Base-by-base conservation (phyloP, 2,329 filamentous ascomycete genomes). In the Exophiala bonariae region DNA sequence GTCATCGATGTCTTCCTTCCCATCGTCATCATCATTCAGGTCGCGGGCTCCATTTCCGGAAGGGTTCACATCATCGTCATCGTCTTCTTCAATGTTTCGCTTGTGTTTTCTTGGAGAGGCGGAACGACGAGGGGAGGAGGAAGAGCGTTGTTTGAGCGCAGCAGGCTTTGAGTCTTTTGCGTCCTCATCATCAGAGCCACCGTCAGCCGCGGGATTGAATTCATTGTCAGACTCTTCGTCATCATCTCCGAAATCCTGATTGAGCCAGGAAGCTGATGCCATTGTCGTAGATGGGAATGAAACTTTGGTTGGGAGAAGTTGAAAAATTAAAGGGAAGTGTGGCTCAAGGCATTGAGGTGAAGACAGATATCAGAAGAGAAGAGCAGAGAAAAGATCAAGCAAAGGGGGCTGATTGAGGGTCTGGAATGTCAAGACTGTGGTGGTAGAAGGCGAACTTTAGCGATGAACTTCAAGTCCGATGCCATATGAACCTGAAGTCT, bases 181-280 rank as follows among this genome's bases (percentile, higher is more conserved):
- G 55, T 45, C 34, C 55, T 54, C 70, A 55, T 74, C 78, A 57
- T 92, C 88, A 3, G 87, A 93, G 26, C 81, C 63, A 49, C 89
- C 81, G 50, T 81, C 85, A 16, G 86, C 85, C 39, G 79, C 82
- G 41, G 90, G 91, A 66, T 96, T 95, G 78, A 96, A 96, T 66
- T 92, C 86, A 51, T 87, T 85, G 59, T 95, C 90, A 35, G 87
- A 85, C 46, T 88, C 86, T 39, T 79, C 78, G 35, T 59, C 57
- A 44, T 76, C 77, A 26, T 42, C 52, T 22, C 72, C 74, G 47
- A 78, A 77, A 54, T 78, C 71, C 38, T 77, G 69, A 57, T 77
- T 70, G 16, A 75, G 57, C 52, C 52, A 55, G 17, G 55, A 78
- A 66, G 34, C 69, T 66, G 62, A 67, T 66, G 52, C 49, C 52